Conservation (phyloP, 2,329 filamentous ascomycete species). For the Endoconidiophora laricicola region DNA sequence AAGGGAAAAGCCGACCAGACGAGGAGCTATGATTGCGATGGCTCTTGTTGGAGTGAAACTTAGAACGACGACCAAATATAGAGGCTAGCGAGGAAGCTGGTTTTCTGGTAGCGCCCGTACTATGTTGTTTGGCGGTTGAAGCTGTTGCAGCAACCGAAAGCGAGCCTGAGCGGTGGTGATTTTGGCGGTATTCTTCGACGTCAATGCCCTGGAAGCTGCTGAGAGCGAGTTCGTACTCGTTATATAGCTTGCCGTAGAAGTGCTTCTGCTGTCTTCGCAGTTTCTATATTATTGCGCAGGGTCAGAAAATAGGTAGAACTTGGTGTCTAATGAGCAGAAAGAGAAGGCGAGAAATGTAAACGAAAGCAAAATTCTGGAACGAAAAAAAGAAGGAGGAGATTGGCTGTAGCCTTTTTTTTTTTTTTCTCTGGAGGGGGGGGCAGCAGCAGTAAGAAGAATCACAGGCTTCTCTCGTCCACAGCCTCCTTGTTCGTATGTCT, state of each 20-base stretch:
- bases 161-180: no score
- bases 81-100: no score
- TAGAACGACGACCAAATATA: no score
- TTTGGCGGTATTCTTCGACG: not conserved
- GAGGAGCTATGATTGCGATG: no score
- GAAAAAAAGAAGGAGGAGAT: no score
- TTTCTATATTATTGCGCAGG: not conserved
- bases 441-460: not conserved
- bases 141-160: no score
- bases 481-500: not conserved
- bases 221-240: conserved; percentile 7
- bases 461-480: not conserved
- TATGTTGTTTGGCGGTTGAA: not conserved
- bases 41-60: no score
- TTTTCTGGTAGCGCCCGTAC: not conserved
- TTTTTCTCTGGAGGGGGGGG: not conserved
- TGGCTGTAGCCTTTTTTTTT: not conserved
- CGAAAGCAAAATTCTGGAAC: not conserved
- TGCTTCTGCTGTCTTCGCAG: not conserved
- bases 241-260: conserved; percentile 5
- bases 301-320: not conserved
- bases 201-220: not conserved
- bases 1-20: no score
- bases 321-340: not conserved
- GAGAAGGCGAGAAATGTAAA: not conserved